Conservation (phyloP, 192 early-diverging fungal genomes). For the Coemansia sp. region DNA sequence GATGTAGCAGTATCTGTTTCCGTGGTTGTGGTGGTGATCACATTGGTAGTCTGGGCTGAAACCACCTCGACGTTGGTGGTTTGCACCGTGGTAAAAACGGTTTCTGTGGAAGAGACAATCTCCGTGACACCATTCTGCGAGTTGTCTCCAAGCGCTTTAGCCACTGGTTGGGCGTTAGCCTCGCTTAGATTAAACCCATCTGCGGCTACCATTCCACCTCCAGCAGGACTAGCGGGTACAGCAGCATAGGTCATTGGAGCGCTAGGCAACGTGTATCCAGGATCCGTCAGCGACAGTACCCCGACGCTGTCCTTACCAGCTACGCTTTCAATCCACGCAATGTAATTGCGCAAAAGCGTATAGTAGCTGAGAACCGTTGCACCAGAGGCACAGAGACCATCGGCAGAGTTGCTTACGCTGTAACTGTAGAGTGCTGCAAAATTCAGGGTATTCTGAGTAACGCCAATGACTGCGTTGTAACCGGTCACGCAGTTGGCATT, state of each 20-base stretch:
- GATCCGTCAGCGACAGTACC: not conserved
- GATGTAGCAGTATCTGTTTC: slow-evolving; percentile 7
- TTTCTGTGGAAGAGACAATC: not conserved
- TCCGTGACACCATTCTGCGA: no score
- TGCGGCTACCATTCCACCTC: not conserved
- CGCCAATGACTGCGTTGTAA: slow-evolving; percentile 21
- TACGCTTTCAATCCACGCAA: slow-evolving; percentile 13
- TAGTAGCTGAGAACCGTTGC: slow-evolving; percentile 26
- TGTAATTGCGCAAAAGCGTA: slow-evolving; percentile 28
- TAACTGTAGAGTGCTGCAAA: slow-evolving; percentile 24
- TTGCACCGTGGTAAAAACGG: not conserved
- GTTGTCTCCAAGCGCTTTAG: no score
- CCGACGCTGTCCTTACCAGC: not conserved
- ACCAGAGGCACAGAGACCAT: slow-evolving; percentile 14
- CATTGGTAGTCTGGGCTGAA: not conserved
- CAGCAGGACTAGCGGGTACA: not conserved
- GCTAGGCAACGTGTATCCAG: not conserved
- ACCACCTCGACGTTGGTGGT: not conserved
- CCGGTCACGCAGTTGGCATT: slow-evolving; percentile 19
- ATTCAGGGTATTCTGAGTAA: slow-evolving; percentile 1
- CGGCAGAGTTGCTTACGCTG: slow-evolving; percentile 11
- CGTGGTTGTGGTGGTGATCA: not conserved
- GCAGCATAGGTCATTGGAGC: not conserved
- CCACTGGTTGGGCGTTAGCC: no score
- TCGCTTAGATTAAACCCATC: not conserved